Conservation (phyloP, 2,329 filamentous ascomycete genomes). For the Coccinonectria pachysandricola region DNA sequence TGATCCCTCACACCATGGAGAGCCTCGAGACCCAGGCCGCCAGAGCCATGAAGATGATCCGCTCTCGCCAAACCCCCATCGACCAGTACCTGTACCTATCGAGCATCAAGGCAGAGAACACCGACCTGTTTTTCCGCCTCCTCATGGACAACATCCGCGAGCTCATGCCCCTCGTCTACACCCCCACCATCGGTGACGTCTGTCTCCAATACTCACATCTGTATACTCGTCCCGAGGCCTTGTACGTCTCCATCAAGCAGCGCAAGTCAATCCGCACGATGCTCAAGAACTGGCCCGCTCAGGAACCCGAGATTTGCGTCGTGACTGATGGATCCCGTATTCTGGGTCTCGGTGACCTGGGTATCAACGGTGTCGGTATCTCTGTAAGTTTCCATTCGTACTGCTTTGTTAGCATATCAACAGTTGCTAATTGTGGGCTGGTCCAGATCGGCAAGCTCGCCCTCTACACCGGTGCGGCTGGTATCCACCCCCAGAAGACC, state of each 20-base stretch:
- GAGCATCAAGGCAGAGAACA: slow-evolving; percentile 62
- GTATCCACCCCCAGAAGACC: slow-evolving; percentile 82
- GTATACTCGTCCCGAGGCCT: slow-evolving; percentile 86
- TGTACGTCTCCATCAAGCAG: slow-evolving; percentile 95
- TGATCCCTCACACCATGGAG: slow-evolving; percentile 55
- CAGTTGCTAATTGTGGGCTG: slow-evolving; percentile 17
- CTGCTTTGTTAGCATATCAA: too few relatives aligned
- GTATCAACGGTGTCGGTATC: slow-evolving; percentile 96
- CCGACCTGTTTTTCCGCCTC: slow-evolving; percentile 74
- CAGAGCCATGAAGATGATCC: slow-evolving; percentile 65
- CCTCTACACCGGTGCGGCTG: slow-evolving; percentile 89
- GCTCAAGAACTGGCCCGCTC: slow-evolving; percentile 85
- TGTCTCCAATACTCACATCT: slow-evolving; percentile 94
- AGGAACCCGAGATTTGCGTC: slow-evolving; percentile 87
- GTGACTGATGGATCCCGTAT: slow-evolving; percentile 93
- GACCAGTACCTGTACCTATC: slow-evolving; percentile 82
- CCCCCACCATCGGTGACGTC: slow-evolving; percentile 86
- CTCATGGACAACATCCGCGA: slow-evolving; percentile 68
- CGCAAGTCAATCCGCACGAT: slow-evolving; percentile 81
- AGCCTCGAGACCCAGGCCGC: slow-evolving; percentile 49
- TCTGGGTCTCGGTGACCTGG: slow-evolving; percentile 85
- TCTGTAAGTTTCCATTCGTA: slow-evolving; percentile 45
- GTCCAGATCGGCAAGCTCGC: slow-evolving; percentile 77
- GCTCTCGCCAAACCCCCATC: slow-evolving; percentile 56
- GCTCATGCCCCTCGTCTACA: slow-evolving; percentile 77